phyloP scores from a whole-genome alignment of 2,329 filamentous ascomycete genomes.

The Fonsecaea erecta region DNA sequence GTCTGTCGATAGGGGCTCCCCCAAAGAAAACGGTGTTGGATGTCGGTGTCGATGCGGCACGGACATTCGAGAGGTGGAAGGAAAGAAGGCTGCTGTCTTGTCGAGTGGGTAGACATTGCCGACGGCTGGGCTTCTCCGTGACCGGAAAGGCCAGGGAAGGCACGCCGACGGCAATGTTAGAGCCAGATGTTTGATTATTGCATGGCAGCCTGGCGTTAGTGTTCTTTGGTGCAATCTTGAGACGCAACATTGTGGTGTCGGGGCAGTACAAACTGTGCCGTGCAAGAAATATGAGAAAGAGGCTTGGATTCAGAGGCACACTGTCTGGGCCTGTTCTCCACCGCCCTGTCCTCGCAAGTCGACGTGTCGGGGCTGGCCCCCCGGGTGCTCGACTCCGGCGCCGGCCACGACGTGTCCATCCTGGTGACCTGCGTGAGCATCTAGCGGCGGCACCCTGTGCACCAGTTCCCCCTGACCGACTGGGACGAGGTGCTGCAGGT shows the following conservation, averaged over 20 bases:
- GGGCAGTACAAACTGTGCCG: constrained; percentile 1
- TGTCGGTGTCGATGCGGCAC: constrained; percentile 97
- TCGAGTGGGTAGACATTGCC: constrained; percentile 96
- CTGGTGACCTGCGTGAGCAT: constrained; percentile 88
- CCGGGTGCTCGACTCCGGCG: constrained; percentile 43
- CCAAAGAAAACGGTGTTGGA: constrained; percentile 94
- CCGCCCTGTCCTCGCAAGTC: constrained; percentile 42
- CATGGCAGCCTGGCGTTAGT: constrained; percentile 30
- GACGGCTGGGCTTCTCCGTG: constrained; percentile 80
- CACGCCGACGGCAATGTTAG: constrained; percentile 27
- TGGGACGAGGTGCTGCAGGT: constrained; percentile 85
- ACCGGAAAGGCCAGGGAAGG: constrained; percentile 20
- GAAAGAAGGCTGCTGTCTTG: constrained; percentile 90
- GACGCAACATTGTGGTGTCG: constrained; percentile 19
- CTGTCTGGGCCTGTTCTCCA: constrained; percentile 17
- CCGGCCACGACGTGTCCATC: constrained; percentile 68
- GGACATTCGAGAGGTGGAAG: constrained; percentile 96
- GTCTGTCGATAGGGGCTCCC: constrained; percentile 42
- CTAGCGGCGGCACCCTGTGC: constrained; percentile 75
- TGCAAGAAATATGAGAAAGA: constrained; percentile 14
- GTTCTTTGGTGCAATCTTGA: constrained; percentile 15
- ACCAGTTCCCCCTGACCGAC: constrained; percentile 75
- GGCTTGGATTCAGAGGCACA: constrained; percentile 23
- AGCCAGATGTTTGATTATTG: constrained; percentile 31
- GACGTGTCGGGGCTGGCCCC: constrained; percentile 49